Evolutionary conservation across 495 filamentous ascomycete genomes (phyloP).

Genomic region (Xylaria sp.): DNA sequence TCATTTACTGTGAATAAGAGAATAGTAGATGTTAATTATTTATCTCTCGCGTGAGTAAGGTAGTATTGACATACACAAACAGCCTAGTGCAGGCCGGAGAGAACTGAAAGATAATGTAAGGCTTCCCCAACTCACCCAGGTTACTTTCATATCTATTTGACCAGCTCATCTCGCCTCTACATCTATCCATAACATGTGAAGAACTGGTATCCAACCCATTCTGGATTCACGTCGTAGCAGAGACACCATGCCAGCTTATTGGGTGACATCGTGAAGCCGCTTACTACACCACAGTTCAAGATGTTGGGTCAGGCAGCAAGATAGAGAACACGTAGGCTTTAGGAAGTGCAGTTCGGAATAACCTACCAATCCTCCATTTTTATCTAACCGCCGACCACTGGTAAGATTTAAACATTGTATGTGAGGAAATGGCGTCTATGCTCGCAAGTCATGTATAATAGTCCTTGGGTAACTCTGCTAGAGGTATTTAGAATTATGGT

Average conservation of each 20-base stretch:
- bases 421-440: neutral
- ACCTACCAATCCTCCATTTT: slow-evolving; percentile 3
- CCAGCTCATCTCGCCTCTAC: slow-evolving; percentile 10
- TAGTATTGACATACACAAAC: neutral
- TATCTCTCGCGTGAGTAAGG: neutral
- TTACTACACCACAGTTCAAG: neutral
- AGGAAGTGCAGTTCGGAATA: neutral
- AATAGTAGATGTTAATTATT: neutral
- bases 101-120: neutral
- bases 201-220: neutral
- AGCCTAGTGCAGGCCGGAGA: neutral
- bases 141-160: slow-evolving; percentile 5
- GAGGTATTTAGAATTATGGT: neutral
- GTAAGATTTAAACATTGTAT: neutral
- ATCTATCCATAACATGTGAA: neutral
- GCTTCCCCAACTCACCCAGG: neutral
- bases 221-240: neutral
- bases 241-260: neutral
- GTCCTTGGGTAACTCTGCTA: neutral
- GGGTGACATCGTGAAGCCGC: neutral
- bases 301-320: slow-evolving; percentile 18
- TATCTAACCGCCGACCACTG: neutral
- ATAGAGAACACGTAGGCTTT: neutral
- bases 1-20: neutral
- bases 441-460: neutral